Evolutionary conservation across 2,329 filamentous ascomycete genomes (phyloP).

Genomic region (Bipolaris gigantea): DNA sequence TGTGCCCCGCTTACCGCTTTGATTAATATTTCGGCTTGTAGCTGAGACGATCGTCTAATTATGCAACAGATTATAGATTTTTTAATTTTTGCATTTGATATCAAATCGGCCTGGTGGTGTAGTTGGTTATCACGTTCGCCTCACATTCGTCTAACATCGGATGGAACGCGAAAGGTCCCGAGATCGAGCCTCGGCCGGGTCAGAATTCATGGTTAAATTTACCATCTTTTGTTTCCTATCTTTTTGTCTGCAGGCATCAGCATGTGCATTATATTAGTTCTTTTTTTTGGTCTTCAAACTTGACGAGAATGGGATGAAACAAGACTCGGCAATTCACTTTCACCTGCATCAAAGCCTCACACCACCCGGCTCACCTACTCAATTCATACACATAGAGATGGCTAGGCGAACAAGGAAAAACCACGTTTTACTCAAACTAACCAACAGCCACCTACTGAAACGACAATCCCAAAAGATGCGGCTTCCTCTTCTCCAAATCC

Average conservation of each 20-base stretch:
- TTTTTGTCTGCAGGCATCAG: neutral
- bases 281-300: neutral
- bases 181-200: slow-evolving; percentile 32
- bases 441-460: slow-evolving; percentile 21
- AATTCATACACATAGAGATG: too few species aligned
- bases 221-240: neutral
- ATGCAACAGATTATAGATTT: neutral
- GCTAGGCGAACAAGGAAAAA: too few species aligned
- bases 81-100: neutral
- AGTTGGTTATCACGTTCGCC: slow-evolving; percentile 36
- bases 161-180: slow-evolving; percentile 26
- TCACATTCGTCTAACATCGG: slow-evolving; percentile 12
- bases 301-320: neutral
- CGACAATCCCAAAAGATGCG: slow-evolving; percentile 45
- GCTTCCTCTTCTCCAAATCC: slow-evolving; percentile 49
- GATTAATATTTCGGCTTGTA: too few species aligned
- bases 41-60: too few species aligned
- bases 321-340: neutral
- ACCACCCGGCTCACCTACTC: neutral
- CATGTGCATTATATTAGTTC: neutral
- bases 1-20: neutral
- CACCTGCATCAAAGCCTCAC: too few species aligned
- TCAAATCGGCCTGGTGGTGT: slow-evolving; percentile 26
- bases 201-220: slow-evolving; percentile 13
- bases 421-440: neutral